Evolutionary conservation across 2,329 filamentous ascomycete species (phyloP).

Genomic region (Penicillium oxalicum): DNA sequence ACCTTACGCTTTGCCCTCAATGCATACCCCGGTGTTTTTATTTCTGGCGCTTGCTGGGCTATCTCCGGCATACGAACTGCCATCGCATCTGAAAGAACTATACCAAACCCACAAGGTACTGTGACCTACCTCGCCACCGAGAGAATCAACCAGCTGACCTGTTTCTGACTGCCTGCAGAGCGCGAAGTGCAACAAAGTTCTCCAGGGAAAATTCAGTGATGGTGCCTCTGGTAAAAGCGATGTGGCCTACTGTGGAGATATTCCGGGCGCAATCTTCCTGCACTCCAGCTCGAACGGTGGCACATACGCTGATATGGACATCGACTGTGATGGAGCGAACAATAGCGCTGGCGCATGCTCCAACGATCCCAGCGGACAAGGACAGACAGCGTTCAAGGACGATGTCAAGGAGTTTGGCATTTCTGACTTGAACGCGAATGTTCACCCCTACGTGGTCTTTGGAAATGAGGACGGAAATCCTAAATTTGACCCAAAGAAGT

Average conservation of each 20-base stretch:
- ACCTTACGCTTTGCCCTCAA: too few species aligned
- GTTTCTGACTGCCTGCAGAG: background rate
- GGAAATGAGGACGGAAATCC: slow-evolving; percentile 38
- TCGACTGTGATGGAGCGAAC: slow-evolving; percentile 53
- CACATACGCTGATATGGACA: slow-evolving; percentile 50
- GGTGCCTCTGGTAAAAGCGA: slow-evolving; percentile 1
- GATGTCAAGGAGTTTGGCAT: slow-evolving; percentile 37
- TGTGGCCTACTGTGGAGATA: slow-evolving; percentile 45
- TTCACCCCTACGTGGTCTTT: slow-evolving; percentile 51
- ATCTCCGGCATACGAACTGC: background rate
- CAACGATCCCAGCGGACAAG: slow-evolving; percentile 37
- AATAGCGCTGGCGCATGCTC: slow-evolving; percentile 43
- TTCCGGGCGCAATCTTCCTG: slow-evolving; percentile 46
- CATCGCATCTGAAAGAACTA: background rate
- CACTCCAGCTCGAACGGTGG: slow-evolving; percentile 35
- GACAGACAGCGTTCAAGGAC: slow-evolving; percentile 45
- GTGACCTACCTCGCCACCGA: background rate
- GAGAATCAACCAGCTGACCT: background rate
- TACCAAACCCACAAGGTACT: background rate
- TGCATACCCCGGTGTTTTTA: too few species aligned
- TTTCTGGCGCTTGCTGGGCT: background rate
- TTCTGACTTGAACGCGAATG: slow-evolving; percentile 46
- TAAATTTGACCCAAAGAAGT: slow-evolving; percentile 40
- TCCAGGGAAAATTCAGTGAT: slow-evolving; percentile 17
- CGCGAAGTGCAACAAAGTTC: slow-evolving; percentile 13